phyloP scores from a whole-genome alignment of 768 basidiomycete species.

The Russula olivacea region DNA sequence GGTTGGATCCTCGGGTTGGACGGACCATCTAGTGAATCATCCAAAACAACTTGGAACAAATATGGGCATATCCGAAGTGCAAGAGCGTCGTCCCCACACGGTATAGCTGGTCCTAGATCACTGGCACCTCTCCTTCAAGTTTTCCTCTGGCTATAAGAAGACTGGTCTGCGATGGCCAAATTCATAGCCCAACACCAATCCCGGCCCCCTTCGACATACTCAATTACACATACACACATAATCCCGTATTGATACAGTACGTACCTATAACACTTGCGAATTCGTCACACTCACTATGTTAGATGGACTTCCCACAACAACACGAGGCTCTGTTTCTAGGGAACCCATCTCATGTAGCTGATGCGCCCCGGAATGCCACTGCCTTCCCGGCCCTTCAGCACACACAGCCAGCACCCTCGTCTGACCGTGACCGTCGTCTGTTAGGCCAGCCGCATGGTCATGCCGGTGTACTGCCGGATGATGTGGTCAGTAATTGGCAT shows the following conservation, averaged over 20 bases:
- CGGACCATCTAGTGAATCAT: too few species aligned
- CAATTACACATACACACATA: too few species aligned
- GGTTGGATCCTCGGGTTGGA: too few species aligned
- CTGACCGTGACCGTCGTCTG: not conserved
- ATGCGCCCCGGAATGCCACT: not conserved
- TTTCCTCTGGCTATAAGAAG: too few species aligned
- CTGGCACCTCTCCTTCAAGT: too few species aligned
- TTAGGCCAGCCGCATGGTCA: not conserved
- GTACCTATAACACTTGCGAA: not conserved
- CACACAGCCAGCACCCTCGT: not conserved
- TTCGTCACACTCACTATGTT: not conserved
- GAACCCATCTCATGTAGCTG: not conserved
- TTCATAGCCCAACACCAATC: not conserved
- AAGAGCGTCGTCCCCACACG: too few species aligned
- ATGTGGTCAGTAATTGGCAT: not conserved
- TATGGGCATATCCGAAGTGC: too few species aligned
- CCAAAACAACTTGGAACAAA: too few species aligned
- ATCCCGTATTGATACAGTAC: not conserved
- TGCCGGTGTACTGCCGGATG: not conserved
- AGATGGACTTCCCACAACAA: not conserved
- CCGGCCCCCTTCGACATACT: not conserved
- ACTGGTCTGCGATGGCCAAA: not conserved
- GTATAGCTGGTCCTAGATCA: too few species aligned
- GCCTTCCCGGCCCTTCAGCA: not conserved
- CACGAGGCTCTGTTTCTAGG: not conserved